Conservation (phyloP, 164 flowering plant species). For the Stephania cephalantha region DNA sequence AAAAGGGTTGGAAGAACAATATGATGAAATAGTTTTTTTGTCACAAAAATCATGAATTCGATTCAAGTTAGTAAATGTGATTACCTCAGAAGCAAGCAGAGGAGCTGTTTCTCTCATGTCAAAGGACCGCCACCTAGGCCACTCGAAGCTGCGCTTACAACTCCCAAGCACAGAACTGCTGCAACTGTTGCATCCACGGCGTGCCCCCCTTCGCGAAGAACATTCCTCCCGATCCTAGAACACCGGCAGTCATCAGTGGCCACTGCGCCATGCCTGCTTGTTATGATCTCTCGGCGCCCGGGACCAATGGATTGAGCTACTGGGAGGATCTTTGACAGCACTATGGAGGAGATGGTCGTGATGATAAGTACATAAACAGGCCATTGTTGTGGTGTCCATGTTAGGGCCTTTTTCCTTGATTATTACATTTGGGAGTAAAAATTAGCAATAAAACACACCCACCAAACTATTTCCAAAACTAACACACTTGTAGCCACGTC, state of each 20-base stretch:
- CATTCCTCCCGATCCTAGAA: conserved; percentile 43
- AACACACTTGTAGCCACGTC: no score
- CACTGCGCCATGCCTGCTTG: conserved; percentile 32
- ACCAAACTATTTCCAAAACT: no score
- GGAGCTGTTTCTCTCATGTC: conserved; percentile 76
- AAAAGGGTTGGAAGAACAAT: background rate
- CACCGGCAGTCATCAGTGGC: conserved; percentile 60
- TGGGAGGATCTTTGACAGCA: background rate
- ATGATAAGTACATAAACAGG: background rate
- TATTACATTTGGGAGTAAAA: no score
- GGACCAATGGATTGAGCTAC: background rate
- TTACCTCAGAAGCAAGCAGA: conserved; percentile 43
- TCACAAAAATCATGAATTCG: no score
- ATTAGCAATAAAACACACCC: no score
- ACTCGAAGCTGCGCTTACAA: conserved; percentile 63
- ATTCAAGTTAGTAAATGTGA: background rate
- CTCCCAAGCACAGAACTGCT: conserved; percentile 58
- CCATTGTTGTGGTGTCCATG: background rate
- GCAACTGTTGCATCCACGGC: conserved; percentile 67
- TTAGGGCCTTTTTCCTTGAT: no score
- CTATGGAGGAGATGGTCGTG: background rate
- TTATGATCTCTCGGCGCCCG: background rate
- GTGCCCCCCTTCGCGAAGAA: conserved; percentile 52
- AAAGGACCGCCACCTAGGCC: conserved; percentile 70
- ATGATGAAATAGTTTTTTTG: background rate